These are phyloP conservation scores for Cryptosporidium felis DNA, from an alignment of 169 alveolate species.

Conservation along the genomic window DNA sequence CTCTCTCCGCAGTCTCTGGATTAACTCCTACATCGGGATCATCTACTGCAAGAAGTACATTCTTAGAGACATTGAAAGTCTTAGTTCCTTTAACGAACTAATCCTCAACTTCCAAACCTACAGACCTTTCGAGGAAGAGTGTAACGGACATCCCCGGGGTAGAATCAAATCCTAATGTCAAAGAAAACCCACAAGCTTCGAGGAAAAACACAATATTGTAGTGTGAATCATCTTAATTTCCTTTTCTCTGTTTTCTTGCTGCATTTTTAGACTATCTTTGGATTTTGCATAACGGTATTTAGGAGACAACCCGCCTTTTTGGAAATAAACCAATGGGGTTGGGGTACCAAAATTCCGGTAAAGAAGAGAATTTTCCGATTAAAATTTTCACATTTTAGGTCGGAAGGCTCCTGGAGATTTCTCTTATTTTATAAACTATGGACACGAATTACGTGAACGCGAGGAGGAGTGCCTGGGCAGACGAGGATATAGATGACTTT, in stretches of 20 bases:
- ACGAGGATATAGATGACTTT: constrained; percentile 68
- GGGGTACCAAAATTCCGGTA: background rate
- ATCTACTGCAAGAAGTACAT: background rate
- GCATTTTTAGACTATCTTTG: background rate
- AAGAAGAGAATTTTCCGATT: background rate
- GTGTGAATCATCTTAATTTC: too few species aligned
- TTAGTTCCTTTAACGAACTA: background rate
- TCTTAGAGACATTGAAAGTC: background rate
- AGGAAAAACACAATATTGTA: too few species aligned
- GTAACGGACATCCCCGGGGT: too few species aligned
- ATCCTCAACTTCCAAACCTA: background rate
- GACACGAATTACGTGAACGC: constrained; percentile 9
- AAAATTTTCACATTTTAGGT: background rate
- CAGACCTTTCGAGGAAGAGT: too few species aligned
- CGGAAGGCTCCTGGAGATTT: background rate
- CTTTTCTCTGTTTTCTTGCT: background rate
- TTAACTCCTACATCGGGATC: constrained; percentile 15
- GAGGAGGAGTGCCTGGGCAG: constrained; percentile 69
- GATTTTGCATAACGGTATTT: background rate
- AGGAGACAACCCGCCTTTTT: constrained; percentile 65
- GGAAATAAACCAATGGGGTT: background rate
- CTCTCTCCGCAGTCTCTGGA: background rate
- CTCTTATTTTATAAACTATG: background rate
- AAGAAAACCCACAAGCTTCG: too few species aligned
- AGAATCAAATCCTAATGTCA: too few species aligned